A percentile compares a stretch with the other conserved stretches of the same genome.
Evolutionary conservation across 2,329 filamentous ascomycete species (phyloP).

Genomic region (Talaromyces pinophilus): DNA sequence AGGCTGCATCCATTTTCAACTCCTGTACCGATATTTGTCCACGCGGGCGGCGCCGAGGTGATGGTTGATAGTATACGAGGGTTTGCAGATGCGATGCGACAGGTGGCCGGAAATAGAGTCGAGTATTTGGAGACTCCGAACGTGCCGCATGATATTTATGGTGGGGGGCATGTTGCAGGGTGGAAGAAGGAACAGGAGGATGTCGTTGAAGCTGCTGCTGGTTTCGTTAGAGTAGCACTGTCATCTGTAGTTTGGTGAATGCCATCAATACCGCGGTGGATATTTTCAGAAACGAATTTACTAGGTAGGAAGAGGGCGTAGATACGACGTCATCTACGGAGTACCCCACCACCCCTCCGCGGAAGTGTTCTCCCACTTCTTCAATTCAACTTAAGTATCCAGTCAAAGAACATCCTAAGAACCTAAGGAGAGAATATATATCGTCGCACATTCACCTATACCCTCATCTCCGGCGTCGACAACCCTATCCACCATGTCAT

Average conservation of each 20-base stretch:
- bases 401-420: background rate
- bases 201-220: slow-evolving; percentile 1
- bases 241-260: background rate
- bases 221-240: background rate
- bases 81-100: slow-evolving; percentile 9
- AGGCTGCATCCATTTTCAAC: slow-evolving; percentile 26
- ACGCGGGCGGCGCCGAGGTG: slow-evolving; percentile 25
- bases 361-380: background rate
- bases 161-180: slow-evolving; percentile 23
- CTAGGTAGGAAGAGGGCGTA: background rate
- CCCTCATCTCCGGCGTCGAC: background rate
- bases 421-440: background rate
- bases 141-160: slow-evolving; percentile 28
- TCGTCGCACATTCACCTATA: background rate
- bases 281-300: too few relatives aligned
- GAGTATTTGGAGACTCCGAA: slow-evolving; percentile 24
- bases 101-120: slow-evolving; percentile 12
- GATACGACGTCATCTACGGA: background rate
- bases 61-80: slow-evolving; percentile 24
- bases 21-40: slow-evolving; percentile 25
- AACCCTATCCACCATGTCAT: slow-evolving; percentile 36
- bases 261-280: background rate
- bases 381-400: background rate
- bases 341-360: background rate
- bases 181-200: slow-evolving; percentile 25